These are phyloP conservation scores for Sextonia rubra DNA, from an alignment of 164 flowering plant genomes.

Conservation along the genomic window DNA sequence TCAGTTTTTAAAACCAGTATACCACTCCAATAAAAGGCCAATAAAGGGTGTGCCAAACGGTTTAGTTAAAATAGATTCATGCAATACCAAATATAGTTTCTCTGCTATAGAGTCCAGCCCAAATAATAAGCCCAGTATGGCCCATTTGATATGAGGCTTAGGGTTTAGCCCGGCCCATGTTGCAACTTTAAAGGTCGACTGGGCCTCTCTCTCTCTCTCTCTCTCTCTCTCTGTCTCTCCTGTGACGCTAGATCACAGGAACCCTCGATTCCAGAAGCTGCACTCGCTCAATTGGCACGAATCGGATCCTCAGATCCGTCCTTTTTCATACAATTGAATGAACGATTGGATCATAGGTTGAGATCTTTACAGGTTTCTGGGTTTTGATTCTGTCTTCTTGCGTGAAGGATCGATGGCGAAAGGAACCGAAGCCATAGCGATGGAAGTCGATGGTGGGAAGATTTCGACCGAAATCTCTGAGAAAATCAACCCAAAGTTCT, in stretches of 20 bases:
- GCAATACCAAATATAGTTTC: too few relatives aligned
- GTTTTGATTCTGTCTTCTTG: neutral
- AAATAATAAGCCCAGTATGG: too few relatives aligned
- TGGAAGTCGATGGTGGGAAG: slow-evolving; percentile 56
- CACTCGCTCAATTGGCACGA: neutral
- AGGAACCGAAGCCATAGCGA: slow-evolving; percentile 29
- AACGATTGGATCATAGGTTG: neutral
- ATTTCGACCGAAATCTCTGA: slow-evolving; percentile 31
- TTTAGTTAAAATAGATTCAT: too few relatives aligned
- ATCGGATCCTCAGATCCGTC: neutral
- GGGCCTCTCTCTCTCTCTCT: too few relatives aligned
- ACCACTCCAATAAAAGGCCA: too few relatives aligned
- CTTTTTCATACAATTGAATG: neutral
- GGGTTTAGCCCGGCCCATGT: too few relatives aligned
- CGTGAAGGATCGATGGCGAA: slow-evolving; percentile 30
- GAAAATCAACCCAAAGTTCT: slow-evolving; percentile 48
- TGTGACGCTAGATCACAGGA: neutral
- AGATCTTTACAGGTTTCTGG: neutral
- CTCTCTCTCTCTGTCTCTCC: too few relatives aligned
- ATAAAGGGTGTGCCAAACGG: too few relatives aligned
- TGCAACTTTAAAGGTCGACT: too few relatives aligned
- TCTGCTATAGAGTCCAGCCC: too few relatives aligned
- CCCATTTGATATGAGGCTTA: too few relatives aligned
- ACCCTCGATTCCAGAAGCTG: neutral
- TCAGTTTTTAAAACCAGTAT: too few relatives aligned